Percentiles rank a stretch among this genome's conserved stretches.
Evolutionary conservation across 2,329 filamentous ascomycete species (phyloP).

Genomic region (Penicillium sp.): DNA sequence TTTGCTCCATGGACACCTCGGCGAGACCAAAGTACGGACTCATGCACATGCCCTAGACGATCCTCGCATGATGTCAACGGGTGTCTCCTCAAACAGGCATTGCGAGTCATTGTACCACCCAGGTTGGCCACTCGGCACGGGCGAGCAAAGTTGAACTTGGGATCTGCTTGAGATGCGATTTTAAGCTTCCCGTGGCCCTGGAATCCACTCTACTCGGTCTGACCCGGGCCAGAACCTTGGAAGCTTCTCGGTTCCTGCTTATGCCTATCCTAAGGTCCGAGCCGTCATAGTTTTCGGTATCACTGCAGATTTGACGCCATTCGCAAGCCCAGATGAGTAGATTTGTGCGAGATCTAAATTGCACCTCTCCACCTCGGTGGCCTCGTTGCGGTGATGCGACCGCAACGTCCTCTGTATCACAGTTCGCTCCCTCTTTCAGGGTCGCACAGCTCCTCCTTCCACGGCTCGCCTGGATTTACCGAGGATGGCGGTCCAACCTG

Average conservation of each 20-base stretch:
- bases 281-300: not conserved
- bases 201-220: conserved; percentile 1
- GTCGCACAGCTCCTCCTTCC: conserved; percentile 19
- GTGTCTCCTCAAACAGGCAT: conserved; percentile 6
- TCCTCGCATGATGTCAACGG: conserved; percentile 15
- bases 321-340: not conserved
- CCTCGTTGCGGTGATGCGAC: conserved; percentile 18
- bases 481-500: conserved; percentile 27
- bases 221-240: not conserved
- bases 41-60: conserved; percentile 1
- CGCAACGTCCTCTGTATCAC: conserved; percentile 16
- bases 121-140: conserved; percentile 1
- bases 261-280: not conserved
- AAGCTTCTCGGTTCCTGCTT: not conserved
- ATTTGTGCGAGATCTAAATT: not conserved
- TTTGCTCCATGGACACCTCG: no score
- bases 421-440: conserved; percentile 6
- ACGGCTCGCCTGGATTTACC: conserved; percentile 10
- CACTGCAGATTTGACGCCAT: not conserved
- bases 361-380: conserved; percentile 2
- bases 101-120: conserved; percentile 22
- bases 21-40: not conserved
- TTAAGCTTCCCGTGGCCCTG: conserved; percentile 12
- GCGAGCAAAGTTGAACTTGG: not conserved
- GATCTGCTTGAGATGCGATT: not conserved